Percentiles rank a stretch among this genome's conserved stretches.
phyloP scores from a whole-genome alignment of 2,329 filamentous ascomycete species.

The Colletotrichum sublineola region DNA sequence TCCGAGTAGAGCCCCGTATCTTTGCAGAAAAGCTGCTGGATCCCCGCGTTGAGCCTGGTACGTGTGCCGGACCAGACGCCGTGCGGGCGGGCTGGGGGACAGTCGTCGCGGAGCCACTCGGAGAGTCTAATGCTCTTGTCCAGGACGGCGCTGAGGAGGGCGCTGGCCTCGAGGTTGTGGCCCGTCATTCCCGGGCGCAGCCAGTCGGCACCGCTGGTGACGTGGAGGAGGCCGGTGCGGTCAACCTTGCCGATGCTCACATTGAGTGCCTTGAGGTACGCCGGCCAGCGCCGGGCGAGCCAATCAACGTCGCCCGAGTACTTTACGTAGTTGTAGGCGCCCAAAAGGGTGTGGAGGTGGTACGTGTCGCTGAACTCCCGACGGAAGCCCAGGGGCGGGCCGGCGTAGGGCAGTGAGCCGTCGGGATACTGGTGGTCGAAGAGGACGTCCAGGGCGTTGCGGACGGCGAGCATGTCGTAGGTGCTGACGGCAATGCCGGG shows the following conservation, averaged over 20 bases:
- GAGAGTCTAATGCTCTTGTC: slow-evolving; percentile 62
- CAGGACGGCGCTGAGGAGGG: slow-evolving; percentile 66
- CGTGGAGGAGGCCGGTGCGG: slow-evolving; percentile 59
- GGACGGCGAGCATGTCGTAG: slow-evolving; percentile 53
- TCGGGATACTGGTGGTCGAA: slow-evolving; percentile 61
- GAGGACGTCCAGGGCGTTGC: slow-evolving; percentile 59
- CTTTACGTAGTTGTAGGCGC: slow-evolving; percentile 63
- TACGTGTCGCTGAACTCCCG: slow-evolving; percentile 64
- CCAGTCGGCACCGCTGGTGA: slow-evolving; percentile 65
- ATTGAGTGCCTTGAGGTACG: slow-evolving; percentile 55
- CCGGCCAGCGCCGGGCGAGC: slow-evolving; percentile 57
- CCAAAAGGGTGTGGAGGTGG: slow-evolving; percentile 67
- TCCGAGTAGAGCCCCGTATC: slow-evolving; percentile 58
- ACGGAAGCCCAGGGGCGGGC: slow-evolving; percentile 56
- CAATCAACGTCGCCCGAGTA: slow-evolving; percentile 61
- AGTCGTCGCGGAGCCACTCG: slow-evolving; percentile 55
- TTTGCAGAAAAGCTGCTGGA: slow-evolving; percentile 45
- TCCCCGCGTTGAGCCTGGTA: slow-evolving; percentile 43
- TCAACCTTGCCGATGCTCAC: slow-evolving; percentile 53
- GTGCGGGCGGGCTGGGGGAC: slow-evolving; percentile 23
- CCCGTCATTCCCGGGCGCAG: slow-evolving; percentile 63
- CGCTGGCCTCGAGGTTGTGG: slow-evolving; percentile 65
- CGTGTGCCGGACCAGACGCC: slow-evolving; percentile 42
- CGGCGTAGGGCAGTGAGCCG: slow-evolving; percentile 62
- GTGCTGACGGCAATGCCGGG: slow-evolving; percentile 42